Base-by-base conservation (phyloP, 768 basidiomycete genomes). In the Cystobasidiopsis lactophilus region DNA sequence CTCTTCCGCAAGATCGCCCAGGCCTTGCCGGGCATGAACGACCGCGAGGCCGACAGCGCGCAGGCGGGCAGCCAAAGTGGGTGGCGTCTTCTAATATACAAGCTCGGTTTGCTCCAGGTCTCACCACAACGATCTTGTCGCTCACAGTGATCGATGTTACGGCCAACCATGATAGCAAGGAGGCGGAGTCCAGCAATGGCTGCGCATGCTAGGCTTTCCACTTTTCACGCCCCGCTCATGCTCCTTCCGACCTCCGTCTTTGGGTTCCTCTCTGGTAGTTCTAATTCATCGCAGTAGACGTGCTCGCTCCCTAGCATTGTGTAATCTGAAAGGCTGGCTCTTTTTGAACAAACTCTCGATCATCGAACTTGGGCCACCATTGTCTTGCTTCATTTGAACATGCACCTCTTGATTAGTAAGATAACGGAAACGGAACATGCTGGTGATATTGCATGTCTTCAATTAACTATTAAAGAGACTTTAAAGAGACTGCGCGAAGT, bases 1-100 rank as follows among this genome's bases (percentile, higher is more conserved):
- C 68, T 98, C 59, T 98, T 98, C 74, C 89, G 95, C 72, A 96
- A 96, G 74, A 98, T 98, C 59, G 93, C 93, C 1, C 79, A 96
- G 80, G 88, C 88, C 2, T 69, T 98, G 47, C 91, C 93, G 19
- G 93, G 93, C 13, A 88, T 88, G 77, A 35, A 35, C 33, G 85
- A 89, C 62, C 46, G 65, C 9, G 65, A 67, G 47, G 62, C 50
- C 19, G 85, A 82, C 65, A 83, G 80, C 33, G 72, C 53, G 35
- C 60, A 59, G 14, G 55, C 60, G 21, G 60, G 59, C 24, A 70
- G 68, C 54, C 68, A 69, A 57, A 71, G 69, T 69, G 56, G 51
- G 69, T 66, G 33, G 21, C 2, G 7, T 21, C 24, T 40, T 26
- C 7, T 46, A 3, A 44, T 37, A 40, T 37, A n/a, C 38, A 45